Conservation (phyloP, 495 filamentous ascomycete genomes). For the Diplogelasinospora grovesii region DNA sequence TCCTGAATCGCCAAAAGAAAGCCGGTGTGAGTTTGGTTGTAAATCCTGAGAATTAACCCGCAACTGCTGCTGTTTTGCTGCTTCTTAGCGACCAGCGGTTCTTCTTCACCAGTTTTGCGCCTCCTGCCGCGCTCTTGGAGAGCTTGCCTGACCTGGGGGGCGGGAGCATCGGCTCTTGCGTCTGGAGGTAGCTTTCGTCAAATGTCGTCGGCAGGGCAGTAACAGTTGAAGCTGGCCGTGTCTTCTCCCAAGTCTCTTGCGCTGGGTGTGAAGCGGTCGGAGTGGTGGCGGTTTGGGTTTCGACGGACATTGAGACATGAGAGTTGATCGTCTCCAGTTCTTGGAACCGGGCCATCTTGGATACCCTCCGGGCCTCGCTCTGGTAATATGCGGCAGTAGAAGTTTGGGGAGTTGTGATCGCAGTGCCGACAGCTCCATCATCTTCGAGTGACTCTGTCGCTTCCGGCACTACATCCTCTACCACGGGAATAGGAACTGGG, state of each 20-base stretch:
- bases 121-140: slow-evolving; percentile 12
- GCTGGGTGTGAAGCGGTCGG: neutral
- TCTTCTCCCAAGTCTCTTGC: slow-evolving; percentile 8
- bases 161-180: slow-evolving; percentile 8
- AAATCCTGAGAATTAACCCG: too few relatives aligned
- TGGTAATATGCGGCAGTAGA: too few relatives aligned
- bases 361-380: slow-evolving; percentile 6
- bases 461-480: neutral
- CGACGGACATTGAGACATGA: slow-evolving; percentile 9
- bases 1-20: too few relatives aligned
- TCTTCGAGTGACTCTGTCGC: neutral
- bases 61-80: slow-evolving; percentile 15
- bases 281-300: neutral
- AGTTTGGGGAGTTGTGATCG: neutral
- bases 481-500: neutral
- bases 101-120: slow-evolving; percentile 16
- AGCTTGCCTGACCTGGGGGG: slow-evolving; percentile 18
- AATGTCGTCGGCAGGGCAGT: slow-evolving; percentile 14
- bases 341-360: slow-evolving; percentile 14
- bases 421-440: slow-evolving; percentile 1
- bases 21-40: too few relatives aligned
- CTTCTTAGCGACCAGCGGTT: slow-evolving; percentile 20
- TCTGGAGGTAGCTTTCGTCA: slow-evolving; percentile 11
- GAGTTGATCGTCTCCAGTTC: slow-evolving; percentile 22
- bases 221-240: neutral